phyloP scores from a whole-genome alignment of 441 rosid genomes.

The Croton laevigatus region DNA sequence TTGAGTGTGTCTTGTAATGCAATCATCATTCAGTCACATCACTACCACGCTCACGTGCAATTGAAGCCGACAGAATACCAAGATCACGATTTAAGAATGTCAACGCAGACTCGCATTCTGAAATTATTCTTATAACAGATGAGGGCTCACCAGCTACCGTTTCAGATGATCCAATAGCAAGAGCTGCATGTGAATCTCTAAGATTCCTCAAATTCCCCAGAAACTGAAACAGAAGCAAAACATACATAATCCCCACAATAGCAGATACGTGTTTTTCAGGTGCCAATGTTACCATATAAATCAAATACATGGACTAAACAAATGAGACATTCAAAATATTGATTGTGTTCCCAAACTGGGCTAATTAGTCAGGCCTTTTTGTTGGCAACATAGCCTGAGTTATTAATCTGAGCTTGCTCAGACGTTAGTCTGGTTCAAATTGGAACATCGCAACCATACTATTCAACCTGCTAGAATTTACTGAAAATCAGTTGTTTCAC shows the following conservation, averaged over 20 bases:
- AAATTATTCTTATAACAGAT: conserved; percentile 81
- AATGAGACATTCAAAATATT: neutral
- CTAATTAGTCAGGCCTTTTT: neutral
- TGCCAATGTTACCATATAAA: neutral
- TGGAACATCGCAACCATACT: neutral
- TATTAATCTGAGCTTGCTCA: neutral
- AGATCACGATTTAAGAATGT: conserved; percentile 86
- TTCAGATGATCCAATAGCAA: conserved; percentile 80
- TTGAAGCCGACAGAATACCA: conserved; percentile 83
- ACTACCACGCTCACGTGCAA: conserved; percentile 68
- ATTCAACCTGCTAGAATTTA: neutral
- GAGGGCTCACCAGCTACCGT: conserved; percentile 79
- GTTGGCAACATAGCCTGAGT: neutral
- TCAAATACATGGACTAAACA: conserved; percentile 2
- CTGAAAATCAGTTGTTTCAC: neutral
- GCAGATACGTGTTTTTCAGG: too few species aligned
- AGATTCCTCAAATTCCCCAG: conserved; percentile 92
- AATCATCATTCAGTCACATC: conserved; percentile 32
- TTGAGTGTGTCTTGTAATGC: neutral
- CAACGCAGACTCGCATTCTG: conserved; percentile 87
- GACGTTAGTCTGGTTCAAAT: conserved; percentile 1
- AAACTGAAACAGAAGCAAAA: conserved; percentile 51
- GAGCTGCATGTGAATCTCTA: conserved; percentile 93
- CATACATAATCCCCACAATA: neutral
- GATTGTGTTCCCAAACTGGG: neutral